Base-by-base conservation (phyloP, 2,329 filamentous ascomycete genomes). In the Fusarium sp. region DNA sequence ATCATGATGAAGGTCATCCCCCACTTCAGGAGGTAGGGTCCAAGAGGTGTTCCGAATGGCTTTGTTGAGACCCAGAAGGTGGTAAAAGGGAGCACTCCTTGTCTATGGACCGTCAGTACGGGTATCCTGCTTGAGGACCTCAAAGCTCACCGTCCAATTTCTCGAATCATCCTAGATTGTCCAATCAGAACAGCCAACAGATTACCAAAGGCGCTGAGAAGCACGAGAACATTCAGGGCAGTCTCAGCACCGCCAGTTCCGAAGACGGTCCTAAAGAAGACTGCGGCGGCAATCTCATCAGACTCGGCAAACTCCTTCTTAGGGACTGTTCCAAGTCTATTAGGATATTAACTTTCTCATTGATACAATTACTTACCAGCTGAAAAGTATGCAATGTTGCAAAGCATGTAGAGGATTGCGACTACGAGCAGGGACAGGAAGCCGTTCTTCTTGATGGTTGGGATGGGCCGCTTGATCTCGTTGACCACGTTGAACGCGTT, bases 401-500 rank as follows among this genome's bases (percentile, higher is more conserved):
- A 88, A 1, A 92, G 79, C 18, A 90, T 84, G 78, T 91, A 92
- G 0, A 92, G 80, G 0, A 87, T 79, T 0, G 88, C 84, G 2
- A 91, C 88, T 0, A 88, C 77, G 0, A 86, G 54, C 1, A 92
- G 80, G 0, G 89, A 89, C 3, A 86, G 76, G 2, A 85, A 83
- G 8, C 85, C 89, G 69, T 85, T 84, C 75, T 79, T 85, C 58
- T 87, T 87, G 22, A 92, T 84, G 0, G 86, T 87, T 35, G 85
- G 87, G 34, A 91, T 84, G 0, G 90, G 90, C 69, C 90, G 88
- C 84, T 89, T 87, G 71, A 91, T 87, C 79, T 92, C 90, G 62
- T 90, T 90, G 66, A 89, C 87, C 5, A 92, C 84, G 69, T 90
- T 90, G 80, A 91, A 91, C 0, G 89, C 88, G 71, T 91, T 92